Conservation (phyloP, 2,329 filamentous ascomycete genomes). For the Penicillium sp. region DNA sequence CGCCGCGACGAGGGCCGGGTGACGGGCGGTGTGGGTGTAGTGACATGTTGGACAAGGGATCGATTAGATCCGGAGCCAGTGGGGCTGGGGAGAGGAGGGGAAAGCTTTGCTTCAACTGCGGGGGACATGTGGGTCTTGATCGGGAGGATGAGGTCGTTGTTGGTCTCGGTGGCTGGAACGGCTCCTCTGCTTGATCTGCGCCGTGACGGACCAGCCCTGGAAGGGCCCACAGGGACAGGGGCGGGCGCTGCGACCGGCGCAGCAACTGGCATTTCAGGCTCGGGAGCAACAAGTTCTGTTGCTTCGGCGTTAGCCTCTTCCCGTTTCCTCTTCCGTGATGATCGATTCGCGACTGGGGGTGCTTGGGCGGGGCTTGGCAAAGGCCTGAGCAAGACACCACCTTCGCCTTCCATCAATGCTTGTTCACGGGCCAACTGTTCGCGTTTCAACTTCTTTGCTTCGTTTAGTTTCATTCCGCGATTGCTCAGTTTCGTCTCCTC, state of each 20-base stretch:
- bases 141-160: conserved; percentile 29
- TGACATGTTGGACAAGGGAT: conserved; percentile 13
- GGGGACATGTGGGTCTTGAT: conserved; percentile 14
- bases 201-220: conserved; percentile 20
- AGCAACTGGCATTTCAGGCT: not conserved
- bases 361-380: conserved; percentile 15
- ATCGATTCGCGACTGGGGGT: conserved; percentile 18
- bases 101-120: conserved; percentile 18
- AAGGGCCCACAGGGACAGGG: not conserved
- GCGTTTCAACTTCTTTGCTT: conserved; percentile 60
- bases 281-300: not conserved
- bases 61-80: conserved; percentile 22
- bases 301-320: conserved; percentile 43
- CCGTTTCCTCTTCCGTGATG: conserved; percentile 53
- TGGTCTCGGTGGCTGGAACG: conserved; percentile 33
- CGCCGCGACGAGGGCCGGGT: conserved; percentile 35
- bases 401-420: conserved; percentile 11
- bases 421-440: conserved; percentile 47
- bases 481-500: conserved; percentile 54
- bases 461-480: conserved; percentile 59
- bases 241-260: conserved; percentile 1
- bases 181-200: conserved; percentile 42
- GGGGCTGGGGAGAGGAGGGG: conserved; percentile 23
- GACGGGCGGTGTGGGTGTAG: conserved; percentile 32
- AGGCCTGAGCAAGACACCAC: not conserved